Evolutionary conservation across 352 stramenopile species (phyloP), one percentile per base, ranked within the genome.

Genomic region (Pythium pyrilobum): DNA sequence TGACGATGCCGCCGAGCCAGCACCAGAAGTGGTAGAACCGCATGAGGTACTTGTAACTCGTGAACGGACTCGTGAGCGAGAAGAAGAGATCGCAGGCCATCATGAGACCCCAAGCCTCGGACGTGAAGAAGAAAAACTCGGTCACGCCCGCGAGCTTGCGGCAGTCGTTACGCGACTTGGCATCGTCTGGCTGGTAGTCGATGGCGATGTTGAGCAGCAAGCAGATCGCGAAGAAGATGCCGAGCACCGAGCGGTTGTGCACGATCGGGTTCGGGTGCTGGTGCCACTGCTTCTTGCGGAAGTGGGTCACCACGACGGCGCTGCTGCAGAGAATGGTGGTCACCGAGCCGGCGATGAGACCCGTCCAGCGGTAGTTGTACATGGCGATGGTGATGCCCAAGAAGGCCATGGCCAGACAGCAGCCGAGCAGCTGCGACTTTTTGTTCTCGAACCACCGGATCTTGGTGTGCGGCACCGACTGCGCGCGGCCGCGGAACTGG

Each of bases 121-220:
- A 83, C 20, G 82, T 88, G 62, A 93, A 93, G 53, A 95, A 92
- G 65, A 93, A 93, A 59, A 95, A 95, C 61, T 95, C 85, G 31
- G 83, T 95, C 47, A 90, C 77, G 36, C 85, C 85, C 31, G 85
- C 81, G 32, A 95, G 75, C 37, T 77, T 66, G 29, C 76, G 67
- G 55, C 85, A 95, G 45, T 86, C 64, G 11, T 39, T 34, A 28
- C 66, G 62, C 20, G 68, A 67, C 42, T 73, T 77, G 1, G 64
- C 70, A 25, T 75, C 62, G 62, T 64, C 74, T 7, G 82, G 81
- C 37, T 85, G 69, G 44, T 89, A 95, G 62, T 89, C 71, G 41
- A 92, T 77, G 3, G 83, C 59, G 45, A 95, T 81, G 48, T 95
- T 95, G 41, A 95, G 57, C 39, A 95, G 66, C 54, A 95, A 63